These are phyloP conservation scores for Melaleuca alternifolia DNA, from an alignment of 345 rosid genomes.

Conservation along the genomic window DNA sequence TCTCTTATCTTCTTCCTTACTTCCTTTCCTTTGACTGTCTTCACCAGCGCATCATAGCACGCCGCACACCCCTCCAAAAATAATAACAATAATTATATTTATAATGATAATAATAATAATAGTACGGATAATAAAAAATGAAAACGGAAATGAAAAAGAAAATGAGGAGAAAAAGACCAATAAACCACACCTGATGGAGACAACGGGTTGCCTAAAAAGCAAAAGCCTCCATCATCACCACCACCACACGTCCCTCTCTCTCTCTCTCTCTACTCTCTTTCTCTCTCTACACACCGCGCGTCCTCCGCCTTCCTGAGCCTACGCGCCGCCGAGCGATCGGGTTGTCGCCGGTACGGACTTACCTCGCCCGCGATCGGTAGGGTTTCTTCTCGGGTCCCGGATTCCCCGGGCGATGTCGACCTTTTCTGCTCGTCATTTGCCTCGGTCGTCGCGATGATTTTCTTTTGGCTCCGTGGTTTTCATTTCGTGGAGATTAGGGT, in stretches of 20 bases:
- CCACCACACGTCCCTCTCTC: background rate
- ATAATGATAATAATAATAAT: background rate
- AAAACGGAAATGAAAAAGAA: background rate
- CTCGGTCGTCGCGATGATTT: background rate
- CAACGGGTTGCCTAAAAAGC: background rate
- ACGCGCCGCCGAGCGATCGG: background rate
- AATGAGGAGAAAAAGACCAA: background rate
- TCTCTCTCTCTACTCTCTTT: background rate
- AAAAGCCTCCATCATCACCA: background rate
- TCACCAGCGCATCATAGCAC: background rate
- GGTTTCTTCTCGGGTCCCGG: no score
- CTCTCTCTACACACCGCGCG: background rate
- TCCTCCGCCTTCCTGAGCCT: background rate
- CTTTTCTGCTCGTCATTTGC: background rate
- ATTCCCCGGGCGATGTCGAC: no score
- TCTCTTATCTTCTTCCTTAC: no score
- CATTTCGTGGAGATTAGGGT: background rate
- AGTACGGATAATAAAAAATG: background rate
- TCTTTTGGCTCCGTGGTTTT: background rate
- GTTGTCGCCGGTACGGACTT: background rate
- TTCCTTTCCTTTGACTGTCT: background rate
- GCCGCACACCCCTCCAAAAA: background rate
- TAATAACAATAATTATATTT: background rate
- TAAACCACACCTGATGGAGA: background rate
- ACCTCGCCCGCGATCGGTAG: background rate